Conservation (phyloP, 1,139 yeast genomes). For the Blastobotrys elegans region DNA sequence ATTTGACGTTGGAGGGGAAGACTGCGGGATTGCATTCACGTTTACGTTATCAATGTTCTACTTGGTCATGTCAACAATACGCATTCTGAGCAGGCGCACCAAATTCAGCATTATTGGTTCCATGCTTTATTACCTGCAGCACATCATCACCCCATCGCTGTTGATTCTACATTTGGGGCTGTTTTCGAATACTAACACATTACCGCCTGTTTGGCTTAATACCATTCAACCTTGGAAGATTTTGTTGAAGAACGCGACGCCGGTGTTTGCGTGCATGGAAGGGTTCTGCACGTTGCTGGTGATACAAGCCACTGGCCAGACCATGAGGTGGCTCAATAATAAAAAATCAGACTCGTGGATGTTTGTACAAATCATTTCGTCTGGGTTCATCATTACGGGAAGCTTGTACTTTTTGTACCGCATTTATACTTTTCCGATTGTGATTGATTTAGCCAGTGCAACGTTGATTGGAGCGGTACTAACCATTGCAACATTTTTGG, state of each 20-base stretch:
- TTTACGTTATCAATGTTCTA: constrained; percentile 66
- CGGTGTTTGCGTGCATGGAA: constrained; percentile 80
- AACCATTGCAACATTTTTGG: constrained; percentile 68
- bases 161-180: constrained; percentile 66
- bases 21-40: constrained; percentile 78
- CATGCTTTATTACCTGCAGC: constrained; percentile 71
- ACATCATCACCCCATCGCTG: constrained; percentile 74
- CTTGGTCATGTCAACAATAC: constrained; percentile 65
- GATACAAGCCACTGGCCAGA: constrained; percentile 87
- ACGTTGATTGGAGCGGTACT: constrained; percentile 80
- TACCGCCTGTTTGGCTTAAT: constrained; percentile 30
- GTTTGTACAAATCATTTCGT: constrained; percentile 63
- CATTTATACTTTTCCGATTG: constrained; percentile 70
- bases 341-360: constrained; percentile 74
- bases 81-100: constrained; percentile 49
- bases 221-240: constrained; percentile 61
- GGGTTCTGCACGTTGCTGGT: constrained; percentile 88
- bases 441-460: constrained; percentile 64
- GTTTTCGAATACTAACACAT: constrained; percentile 37
- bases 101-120: constrained; percentile 49
- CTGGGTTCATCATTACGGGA: constrained; percentile 72
- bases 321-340: constrained; percentile 66
- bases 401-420: constrained; percentile 76
- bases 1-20: constrained; percentile 90
- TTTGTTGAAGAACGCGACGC: constrained; percentile 73